Evolutionary conservation across 2,329 filamentous ascomycete species (phyloP), one percentile per base, ranked within the genome.

Genomic region (Sporothrix brasiliensis): DNA sequence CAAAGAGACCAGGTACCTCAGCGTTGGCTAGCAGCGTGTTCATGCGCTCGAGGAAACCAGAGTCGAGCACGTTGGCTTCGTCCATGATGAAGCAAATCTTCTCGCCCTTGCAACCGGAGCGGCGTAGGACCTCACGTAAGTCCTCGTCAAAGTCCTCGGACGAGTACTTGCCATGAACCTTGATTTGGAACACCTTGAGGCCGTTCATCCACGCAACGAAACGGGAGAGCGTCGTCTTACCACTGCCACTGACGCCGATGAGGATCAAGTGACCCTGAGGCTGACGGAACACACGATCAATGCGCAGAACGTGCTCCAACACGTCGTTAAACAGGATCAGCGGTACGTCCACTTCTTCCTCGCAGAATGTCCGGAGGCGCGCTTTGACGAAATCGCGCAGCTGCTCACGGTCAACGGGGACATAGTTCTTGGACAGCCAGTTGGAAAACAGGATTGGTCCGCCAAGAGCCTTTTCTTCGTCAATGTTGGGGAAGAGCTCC

Each of bases 1-100:
- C 96, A 75, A 99, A 99, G 4, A 99, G 88, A 82, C 95, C 95
- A 21, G 95, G 95, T 13, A 99, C 95, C 81, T 99, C 96, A n/a
- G 96, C 95, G 79, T 99, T 99, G 76, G 95, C 96, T 72, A 99
- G 89, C 67, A 99, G 83, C 0, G 95, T 99, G 79, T 99, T 99
- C 95, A 99, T 99, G 76, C 96, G 91, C 80, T 99, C 95, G 69
- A 99, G 81, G 89, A 99, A 99, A 69, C 95, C 95, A 56, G 95
- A 99, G 80, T 99, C 95, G 39, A 99, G 87, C 49, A 99, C 95
- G 77, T 99, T 99, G 11, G 94, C 91, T 82, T 99, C 95, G 79
- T 99, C 95, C 94, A 99, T 98, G 83, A 99, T 97, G 84, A 99
- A 99, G 82, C 96, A 99, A 65, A 99, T 97, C 85, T 98, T 98